A percentile compares a stretch with the other conserved stretches of the same genome.
These are phyloP conservation scores for Hymenoscyphus salicellus DNA, from an alignment of 2,329 filamentous ascomycete genomes.

Conservation along the genomic window DNA sequence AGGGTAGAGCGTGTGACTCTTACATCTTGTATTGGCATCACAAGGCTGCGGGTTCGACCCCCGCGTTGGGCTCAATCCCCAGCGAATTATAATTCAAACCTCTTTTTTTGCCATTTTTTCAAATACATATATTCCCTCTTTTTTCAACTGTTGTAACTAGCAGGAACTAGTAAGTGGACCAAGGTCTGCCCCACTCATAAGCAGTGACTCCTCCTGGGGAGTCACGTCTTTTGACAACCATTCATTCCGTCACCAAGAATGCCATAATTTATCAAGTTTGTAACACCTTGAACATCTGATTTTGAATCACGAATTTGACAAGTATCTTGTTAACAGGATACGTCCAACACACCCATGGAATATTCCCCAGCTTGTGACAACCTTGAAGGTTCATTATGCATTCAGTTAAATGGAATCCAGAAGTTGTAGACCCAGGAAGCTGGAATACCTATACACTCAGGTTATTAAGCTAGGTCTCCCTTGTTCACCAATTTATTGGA, in stretches of 20 bases:
- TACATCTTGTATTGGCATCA: slow-evolving; percentile 28
- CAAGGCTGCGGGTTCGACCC: slow-evolving; percentile 42
- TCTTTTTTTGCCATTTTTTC: background rate
- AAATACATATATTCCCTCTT: background rate
- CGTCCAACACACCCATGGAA: background rate
- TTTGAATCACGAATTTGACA: background rate
- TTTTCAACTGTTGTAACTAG: background rate
- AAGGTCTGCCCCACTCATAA: too few species aligned
- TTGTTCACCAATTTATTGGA: too few species aligned
- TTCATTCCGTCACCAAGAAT: background rate
- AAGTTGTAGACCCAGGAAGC: background rate
- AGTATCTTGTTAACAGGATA: background rate
- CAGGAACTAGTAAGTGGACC: too few species aligned
- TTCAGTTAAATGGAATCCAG: background rate
- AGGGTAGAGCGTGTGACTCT: slow-evolving; percentile 73
- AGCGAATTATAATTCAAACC: background rate
- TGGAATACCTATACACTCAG: too few species aligned
- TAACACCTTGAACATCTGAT: background rate
- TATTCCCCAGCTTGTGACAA: background rate
- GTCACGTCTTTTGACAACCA: background rate
- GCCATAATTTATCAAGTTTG: background rate
- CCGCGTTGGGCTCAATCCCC: slow-evolving; percentile 37
- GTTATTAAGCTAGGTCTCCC: too few species aligned
- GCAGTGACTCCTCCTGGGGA: background rate
- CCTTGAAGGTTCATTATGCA: background rate